A percentile compares a stretch with the other conserved stretches of the same genome.
Evolutionary conservation across 192 early-diverging fungal species (phyloP).

Genomic region (Pecoramyces ruminantium): DNA sequence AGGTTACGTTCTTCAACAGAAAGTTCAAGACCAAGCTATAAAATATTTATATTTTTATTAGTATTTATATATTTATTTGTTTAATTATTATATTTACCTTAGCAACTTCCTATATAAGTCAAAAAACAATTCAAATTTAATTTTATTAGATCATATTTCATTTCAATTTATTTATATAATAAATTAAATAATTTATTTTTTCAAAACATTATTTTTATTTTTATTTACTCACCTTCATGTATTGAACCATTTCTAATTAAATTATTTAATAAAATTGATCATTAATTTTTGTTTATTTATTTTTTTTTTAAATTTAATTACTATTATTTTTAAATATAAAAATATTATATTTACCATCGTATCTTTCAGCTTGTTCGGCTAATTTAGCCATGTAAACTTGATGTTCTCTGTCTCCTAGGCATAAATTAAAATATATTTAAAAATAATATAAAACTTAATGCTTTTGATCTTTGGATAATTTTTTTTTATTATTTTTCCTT

Average conservation of each 20-base stretch:
- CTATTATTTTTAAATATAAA: neutral
- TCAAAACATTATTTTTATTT: too few species aligned
- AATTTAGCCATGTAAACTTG: constrained; percentile 98
- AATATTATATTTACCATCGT: constrained; percentile 65
- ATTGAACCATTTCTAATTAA: neutral
- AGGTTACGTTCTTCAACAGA: constrained; percentile 97
- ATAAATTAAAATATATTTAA: neutral
- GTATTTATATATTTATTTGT: too few species aligned
- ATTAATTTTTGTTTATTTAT: neutral
- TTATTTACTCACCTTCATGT: neutral
- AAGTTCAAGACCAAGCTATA: constrained; percentile 76
- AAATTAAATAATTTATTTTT: too few species aligned
- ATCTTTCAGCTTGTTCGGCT: constrained; percentile 96
- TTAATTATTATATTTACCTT: neutral
- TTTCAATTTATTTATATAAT: too few species aligned
- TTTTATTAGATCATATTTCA: neutral
- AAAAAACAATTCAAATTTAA: neutral
- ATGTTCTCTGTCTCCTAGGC: constrained; percentile 24
- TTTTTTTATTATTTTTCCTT: neutral
- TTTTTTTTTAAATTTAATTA: neutral
- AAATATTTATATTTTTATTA: too few species aligned
- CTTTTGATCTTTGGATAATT: neutral
- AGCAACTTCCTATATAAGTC: neutral
- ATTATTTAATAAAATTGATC: neutral
- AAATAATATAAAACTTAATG: neutral